These are phyloP conservation scores for Hanseniaspora meyeri DNA, from an alignment of 805 yeast species.

Conservation along the genomic window DNA sequence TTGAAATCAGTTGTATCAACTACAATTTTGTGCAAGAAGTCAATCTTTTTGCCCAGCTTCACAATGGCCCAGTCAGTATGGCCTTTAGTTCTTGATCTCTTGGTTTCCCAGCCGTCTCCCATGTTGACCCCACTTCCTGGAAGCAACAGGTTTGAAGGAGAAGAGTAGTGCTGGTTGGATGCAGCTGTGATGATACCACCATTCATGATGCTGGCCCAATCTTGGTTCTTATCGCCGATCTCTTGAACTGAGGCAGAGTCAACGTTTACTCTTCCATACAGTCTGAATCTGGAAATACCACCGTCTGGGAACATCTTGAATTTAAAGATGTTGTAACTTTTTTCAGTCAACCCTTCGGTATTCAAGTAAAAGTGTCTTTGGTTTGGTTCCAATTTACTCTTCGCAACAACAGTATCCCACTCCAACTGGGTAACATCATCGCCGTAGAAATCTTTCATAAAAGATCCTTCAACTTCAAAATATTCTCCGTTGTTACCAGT, in stretches of 20 bases:
- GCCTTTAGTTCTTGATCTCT: conserved; percentile 67
- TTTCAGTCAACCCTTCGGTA: conserved; percentile 39
- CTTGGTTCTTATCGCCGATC: conserved; percentile 24
- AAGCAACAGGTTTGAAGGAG: conserved; percentile 74
- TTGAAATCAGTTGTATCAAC: conserved; percentile 89
- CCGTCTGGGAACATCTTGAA: conserved; percentile 96
- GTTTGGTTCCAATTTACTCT: conserved; percentile 76
- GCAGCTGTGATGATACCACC: conserved; percentile 81
- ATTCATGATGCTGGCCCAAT: conserved; percentile 66
- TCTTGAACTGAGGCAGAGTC: conserved; percentile 30
- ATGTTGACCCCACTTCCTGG: conserved; percentile 94
- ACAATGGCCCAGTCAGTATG: conserved; percentile 89
- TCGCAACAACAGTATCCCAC: conserved; percentile 65
- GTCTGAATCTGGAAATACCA: conserved; percentile 88
- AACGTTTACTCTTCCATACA: conserved; percentile 65
- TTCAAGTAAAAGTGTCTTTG: conserved; percentile 75
- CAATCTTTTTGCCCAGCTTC: conserved; percentile 56
- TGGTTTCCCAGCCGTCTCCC: conserved; percentile 99
- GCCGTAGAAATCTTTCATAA: conserved; percentile 25
- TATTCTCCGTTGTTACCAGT: conserved; percentile 91
- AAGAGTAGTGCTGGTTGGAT: conserved; percentile 89
- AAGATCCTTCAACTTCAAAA: conserved; percentile 69
- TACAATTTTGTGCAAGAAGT: conserved; percentile 41
- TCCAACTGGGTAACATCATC: conserved; percentile 23
- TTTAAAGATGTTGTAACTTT: conserved; percentile 64